Base-by-base conservation (phyloP, 768 basidiomycete genomes). In the Lentinula edodes region DNA sequence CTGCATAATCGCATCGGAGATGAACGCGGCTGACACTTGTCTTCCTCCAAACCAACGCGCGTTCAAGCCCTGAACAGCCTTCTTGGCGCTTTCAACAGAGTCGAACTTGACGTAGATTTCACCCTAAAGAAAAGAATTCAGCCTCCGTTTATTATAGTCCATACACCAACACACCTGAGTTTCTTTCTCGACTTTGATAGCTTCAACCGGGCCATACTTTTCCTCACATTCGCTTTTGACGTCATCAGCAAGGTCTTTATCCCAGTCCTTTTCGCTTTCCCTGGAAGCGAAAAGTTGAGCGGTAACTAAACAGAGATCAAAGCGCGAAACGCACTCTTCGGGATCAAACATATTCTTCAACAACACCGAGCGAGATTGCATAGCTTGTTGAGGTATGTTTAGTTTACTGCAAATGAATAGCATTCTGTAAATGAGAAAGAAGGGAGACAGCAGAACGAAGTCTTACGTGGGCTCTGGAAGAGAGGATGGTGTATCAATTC, bases 21-120 rank as follows among this genome's bases (percentile, higher is more conserved):
- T 95, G 78, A 92, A 95, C 60, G 83, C 72, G 65, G 93, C 95
- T 51, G 88, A 84, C 62, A 97, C 85, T 75, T 91, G 89, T 74
- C 88, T 88, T 63, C 95, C 95, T 63, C 93, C 94, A 70, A 99
- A 99, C 91, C 93, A 98, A 63, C 97, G 90, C 57, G 95, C 93
- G 67, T 97, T 95, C 59, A 99, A 83, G 67, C 93, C 92, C 73
- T 91, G 86, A 51, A 97, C 77, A 42, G 95, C 92, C 62, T 87
- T 84, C 71, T 88, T 89, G 36, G 97, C 93, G 10, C 84, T 78
- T 2, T 93, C 92, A 62, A 94, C 76, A 28, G 80, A 73, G 62
- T 85, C 83, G 69, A 98, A 98, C 75, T 96, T 93, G 72, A 98
- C 81, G 73, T 97, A 98, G 53, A 99, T 97, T 75, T 99, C 95